phyloP scores from a whole-genome alignment of 1,284 basidiomycete genomes.

The Prillingera fragicola region DNA sequence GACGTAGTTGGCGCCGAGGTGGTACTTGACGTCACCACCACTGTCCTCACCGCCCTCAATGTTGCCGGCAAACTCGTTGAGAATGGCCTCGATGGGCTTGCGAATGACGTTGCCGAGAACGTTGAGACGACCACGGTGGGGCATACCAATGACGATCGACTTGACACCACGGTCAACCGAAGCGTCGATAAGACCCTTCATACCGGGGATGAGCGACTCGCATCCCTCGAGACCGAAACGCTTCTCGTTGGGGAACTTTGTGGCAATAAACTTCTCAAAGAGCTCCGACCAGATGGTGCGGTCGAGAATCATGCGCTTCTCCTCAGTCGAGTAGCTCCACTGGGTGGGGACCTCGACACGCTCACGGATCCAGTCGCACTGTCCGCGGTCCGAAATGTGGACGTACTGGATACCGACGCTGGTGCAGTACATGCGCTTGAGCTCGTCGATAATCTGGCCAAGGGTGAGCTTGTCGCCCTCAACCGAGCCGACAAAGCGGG shows the following conservation, averaged over 20 bases:
- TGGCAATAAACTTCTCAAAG: slow-evolving; percentile 97
- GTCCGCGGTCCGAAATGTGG: slow-evolving; percentile 96
- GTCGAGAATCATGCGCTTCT: slow-evolving; percentile 98
- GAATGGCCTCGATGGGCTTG: slow-evolving; percentile 95
- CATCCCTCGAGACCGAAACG: slow-evolving; percentile 98
- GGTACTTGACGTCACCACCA: slow-evolving; percentile 98
- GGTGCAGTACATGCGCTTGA: slow-evolving; percentile 95
- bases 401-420: slow-evolving; percentile 95
- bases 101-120: slow-evolving; percentile 97
- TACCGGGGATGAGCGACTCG: slow-evolving; percentile 94
- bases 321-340: slow-evolving; percentile 97
- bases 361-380: slow-evolving; percentile 99
- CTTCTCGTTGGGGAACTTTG: slow-evolving; percentile 99
- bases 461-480: slow-evolving; percentile 78
- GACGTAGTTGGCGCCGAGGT: slow-evolving; percentile 98
- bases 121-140: slow-evolving; percentile 96
- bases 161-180: slow-evolving; percentile 95
- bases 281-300: slow-evolving; percentile 99
- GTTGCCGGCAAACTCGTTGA: slow-evolving; percentile 81
- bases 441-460: slow-evolving; percentile 84
- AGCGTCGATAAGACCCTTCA: slow-evolving; percentile 98
- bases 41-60: slow-evolving; percentile 69
- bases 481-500: slow-evolving; percentile 66
- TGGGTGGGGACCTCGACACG: slow-evolving; percentile 93
- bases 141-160: slow-evolving; percentile 97